Base-by-base conservation (phyloP, 2,329 filamentous ascomycete genomes). In the Hypoxylon sp. region DNA sequence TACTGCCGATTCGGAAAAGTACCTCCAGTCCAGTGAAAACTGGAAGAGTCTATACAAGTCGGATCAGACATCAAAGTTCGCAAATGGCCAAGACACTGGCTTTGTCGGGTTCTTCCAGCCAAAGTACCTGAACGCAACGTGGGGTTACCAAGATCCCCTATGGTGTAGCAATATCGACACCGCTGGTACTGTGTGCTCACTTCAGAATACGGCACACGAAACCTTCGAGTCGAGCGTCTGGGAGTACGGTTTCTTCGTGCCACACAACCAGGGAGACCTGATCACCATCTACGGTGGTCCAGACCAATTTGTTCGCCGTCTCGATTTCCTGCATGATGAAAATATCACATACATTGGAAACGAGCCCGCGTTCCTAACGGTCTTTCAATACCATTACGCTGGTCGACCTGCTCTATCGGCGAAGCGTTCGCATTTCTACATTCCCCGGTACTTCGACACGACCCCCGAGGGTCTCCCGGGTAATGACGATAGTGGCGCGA, bases 61-160 rank as follows among this genome's bases (percentile, higher is more conserved):
- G 0, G 83, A 89, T 54, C 87, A 90, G 72, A 83, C 75, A 1
- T 91, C 88, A 0, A 52, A 46, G 0, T 80, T 80, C 48, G 79
- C 82, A 55, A 84, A 86, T 60, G 87, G 85, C 0, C 81, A 75
- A 0, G 80, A 91, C 67, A 91, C 89, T 0, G 87, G 87, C 1
- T 93, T 91, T 70, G 81, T 80, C 0, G 91, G 91, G 0, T 93
- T 93, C 74, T 86, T 93, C 64, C 88, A 92, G 74, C 90, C 90
- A 0, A 86, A 85, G 28, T 90, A 86, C 60, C 75, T 87, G 1
- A 93, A 93, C 70, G 82, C 83, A 40, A 91, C 88, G 0, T 93
- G 88, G 87, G 89, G 83, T 6, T 87, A 81, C 58, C 90, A 93
- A 74, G 85, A 93, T 69, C 90, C 91, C 0, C 82, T 91, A 6